These are phyloP conservation scores for Saraca asoca DNA, from an alignment of 331 rosid genomes.

Conservation along the genomic window DNA sequence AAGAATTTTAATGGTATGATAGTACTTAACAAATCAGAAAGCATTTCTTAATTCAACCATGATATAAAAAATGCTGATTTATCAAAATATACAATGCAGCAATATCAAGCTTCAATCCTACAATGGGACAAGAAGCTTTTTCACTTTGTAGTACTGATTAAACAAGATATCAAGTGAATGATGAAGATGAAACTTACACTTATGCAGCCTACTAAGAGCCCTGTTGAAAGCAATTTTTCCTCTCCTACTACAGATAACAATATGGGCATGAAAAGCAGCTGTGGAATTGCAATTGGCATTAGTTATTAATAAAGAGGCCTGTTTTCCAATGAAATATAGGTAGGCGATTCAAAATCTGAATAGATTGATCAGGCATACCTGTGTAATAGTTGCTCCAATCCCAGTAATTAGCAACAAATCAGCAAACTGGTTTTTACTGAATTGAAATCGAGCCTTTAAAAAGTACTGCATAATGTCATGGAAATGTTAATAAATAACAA, in stretches of 20 bases:
- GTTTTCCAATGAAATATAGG: not conserved
- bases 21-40: no score
- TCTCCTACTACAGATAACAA: slow-evolving; percentile 64
- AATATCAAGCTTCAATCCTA: no score
- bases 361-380: slow-evolving; percentile 45
- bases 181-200: slow-evolving; percentile 45
- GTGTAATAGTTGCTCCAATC: slow-evolving; percentile 63
- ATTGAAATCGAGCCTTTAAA: slow-evolving; percentile 87
- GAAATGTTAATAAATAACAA: not conserved
- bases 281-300: slow-evolving; percentile 26
- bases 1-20: no score
- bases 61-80: no score
- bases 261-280: slow-evolving; percentile 77
- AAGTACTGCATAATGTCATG: no score
- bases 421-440: slow-evolving; percentile 75
- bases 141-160: no score
- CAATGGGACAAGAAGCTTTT: no score
- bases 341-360: slow-evolving; percentile 2
- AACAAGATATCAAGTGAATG: no score
- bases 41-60: no score
- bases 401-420: slow-evolving; percentile 72
- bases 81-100: no score
- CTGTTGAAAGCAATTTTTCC: slow-evolving; percentile 69
- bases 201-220: slow-evolving; percentile 59
- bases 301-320: not conserved